Percentiles rank a stretch among this genome's conserved stretches.
Evolutionary conservation across 345 rosid species (phyloP).

Genomic region (Citrus sp.): DNA sequence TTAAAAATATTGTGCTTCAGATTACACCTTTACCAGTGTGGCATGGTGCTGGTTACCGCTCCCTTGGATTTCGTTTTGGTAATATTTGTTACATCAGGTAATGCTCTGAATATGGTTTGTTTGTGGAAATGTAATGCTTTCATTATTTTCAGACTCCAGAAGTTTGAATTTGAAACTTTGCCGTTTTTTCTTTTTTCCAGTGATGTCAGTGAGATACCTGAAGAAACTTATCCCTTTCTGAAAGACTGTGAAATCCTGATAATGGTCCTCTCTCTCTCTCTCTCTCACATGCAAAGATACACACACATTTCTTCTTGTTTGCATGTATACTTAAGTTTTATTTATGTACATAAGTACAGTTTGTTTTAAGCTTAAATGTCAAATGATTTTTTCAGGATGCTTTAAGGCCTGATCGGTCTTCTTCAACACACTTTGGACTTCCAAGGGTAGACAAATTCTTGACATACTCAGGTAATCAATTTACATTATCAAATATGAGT

Average conservation of each 20-base stretch:
- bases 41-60: constrained; percentile 82
- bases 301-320: neutral
- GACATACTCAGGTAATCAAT: neutral
- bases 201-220: constrained; percentile 87
- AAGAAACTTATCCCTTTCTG: constrained; percentile 85
- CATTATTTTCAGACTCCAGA: neutral
- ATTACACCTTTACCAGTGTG: constrained; percentile 87
- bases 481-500: neutral
- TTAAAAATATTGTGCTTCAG: constrained; percentile 37
- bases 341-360: neutral
- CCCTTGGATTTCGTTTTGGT: constrained; percentile 92
- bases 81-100: constrained; percentile 86
- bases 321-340: neutral
- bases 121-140: neutral
- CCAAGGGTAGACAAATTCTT: constrained; percentile 55
- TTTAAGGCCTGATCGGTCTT: constrained; percentile 81
- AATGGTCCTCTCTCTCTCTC: constrained; percentile 37
- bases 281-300: neutral
- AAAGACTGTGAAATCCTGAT: constrained; percentile 65
- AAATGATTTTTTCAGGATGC: constrained; percentile 59
- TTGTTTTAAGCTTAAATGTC: neutral
- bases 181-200: constrained; percentile 36
- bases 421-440: constrained; percentile 88
- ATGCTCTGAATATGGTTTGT: neutral
- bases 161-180: neutral